Conservation (phyloP, 1,139 yeast species). For the Taphrina populina region DNA sequence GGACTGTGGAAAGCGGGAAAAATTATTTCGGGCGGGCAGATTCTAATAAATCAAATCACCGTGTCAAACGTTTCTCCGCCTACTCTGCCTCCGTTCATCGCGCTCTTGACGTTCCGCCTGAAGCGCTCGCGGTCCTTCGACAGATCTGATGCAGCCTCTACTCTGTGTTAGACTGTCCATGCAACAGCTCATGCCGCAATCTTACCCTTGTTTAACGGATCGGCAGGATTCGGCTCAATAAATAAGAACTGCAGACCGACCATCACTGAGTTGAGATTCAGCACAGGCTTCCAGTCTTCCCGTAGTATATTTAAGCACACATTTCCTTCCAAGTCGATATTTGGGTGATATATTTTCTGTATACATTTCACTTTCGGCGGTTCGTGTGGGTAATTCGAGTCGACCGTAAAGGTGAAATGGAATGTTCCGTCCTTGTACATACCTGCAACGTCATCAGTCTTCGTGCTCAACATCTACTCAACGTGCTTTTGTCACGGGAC, state of each 20-base stretch:
- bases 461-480: background rate
- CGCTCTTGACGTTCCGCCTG: slow-evolving; percentile 55
- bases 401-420: slow-evolving; percentile 62
- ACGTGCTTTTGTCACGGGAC: slow-evolving; percentile 45
- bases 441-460: slow-evolving; percentile 22
- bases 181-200: background rate
- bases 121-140: slow-evolving; percentile 60
- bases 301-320: slow-evolving; percentile 86
- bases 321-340: slow-evolving; percentile 85
- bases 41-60: background rate
- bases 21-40: background rate
- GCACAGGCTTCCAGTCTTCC: slow-evolving; percentile 96
- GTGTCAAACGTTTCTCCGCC: slow-evolving; percentile 60
- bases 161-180: background rate
- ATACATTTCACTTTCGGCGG: slow-evolving; percentile 64
- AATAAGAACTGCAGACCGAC: slow-evolving; percentile 84
- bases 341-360: slow-evolving; percentile 77
- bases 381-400: slow-evolving; percentile 80
- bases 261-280: slow-evolving; percentile 74
- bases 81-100: slow-evolving; percentile 74
- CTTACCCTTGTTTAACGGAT: slow-evolving; percentile 73
- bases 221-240: slow-evolving; percentile 86
- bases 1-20: background rate
- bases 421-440: slow-evolving; percentile 70
- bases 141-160: slow-evolving; percentile 74